phyloP scores from a whole-genome alignment of 2,329 filamentous ascomycete genomes.

The Fusarium sp. region DNA sequence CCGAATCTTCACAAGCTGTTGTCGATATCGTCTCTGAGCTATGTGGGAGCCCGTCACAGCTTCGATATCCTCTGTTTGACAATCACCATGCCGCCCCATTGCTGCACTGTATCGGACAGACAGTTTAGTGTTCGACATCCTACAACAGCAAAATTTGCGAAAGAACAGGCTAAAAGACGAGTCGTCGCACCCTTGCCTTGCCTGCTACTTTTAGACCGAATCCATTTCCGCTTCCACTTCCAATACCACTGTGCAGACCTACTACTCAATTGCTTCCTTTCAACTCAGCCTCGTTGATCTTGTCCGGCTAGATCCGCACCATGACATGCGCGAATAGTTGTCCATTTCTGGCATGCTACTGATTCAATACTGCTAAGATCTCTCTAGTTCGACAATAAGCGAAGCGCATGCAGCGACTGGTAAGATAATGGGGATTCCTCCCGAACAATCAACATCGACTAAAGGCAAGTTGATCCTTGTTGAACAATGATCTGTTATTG shows the following conservation, averaged over 20 bases:
- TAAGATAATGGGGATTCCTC: background rate
- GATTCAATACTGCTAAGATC: background rate
- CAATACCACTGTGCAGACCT: constrained; percentile 3
- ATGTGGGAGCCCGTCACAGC: background rate
- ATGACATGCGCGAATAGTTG: constrained; percentile 29
- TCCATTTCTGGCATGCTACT: constrained; percentile 26
- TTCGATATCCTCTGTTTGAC: background rate
- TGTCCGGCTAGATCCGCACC: constrained; percentile 42
- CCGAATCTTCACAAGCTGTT: constrained; percentile 5
- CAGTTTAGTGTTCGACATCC: background rate
- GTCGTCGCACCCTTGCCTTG: constrained; percentile 28
- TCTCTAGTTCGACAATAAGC: constrained; percentile 20
- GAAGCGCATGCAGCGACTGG: constrained; percentile 3
- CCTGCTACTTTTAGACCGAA: constrained; percentile 10
- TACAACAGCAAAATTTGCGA: constrained; percentile 4
- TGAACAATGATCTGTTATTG: background rate
- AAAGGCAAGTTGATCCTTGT: background rate
- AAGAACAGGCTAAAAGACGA: constrained; percentile 26
- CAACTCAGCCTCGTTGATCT: constrained; percentile 36
- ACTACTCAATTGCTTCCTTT: constrained; percentile 3
- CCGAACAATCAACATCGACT: background rate
- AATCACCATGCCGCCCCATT: background rate
- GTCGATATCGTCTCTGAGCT: background rate
- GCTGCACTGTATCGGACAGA: background rate
- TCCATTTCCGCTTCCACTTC: constrained; percentile 16